Conservation (phyloP, 2,329 filamentous ascomycete species). For the Penicillium olsonii region DNA sequence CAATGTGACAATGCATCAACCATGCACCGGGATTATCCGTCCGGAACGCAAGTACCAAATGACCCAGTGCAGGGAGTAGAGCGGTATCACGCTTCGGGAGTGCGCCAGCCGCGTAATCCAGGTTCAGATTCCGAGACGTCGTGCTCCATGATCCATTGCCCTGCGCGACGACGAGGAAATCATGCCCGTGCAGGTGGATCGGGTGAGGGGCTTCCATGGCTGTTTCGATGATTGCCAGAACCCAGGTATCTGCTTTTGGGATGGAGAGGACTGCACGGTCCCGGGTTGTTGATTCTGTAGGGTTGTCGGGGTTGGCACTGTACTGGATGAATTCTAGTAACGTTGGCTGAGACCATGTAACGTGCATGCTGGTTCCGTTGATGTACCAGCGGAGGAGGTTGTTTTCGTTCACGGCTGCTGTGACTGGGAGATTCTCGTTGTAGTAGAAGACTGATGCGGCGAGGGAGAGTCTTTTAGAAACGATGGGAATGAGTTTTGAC, state of each 20-base stretch:
- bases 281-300: too few relatives aligned
- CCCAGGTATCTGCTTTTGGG: conserved; percentile 1
- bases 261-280: neutral
- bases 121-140: neutral
- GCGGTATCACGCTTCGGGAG: conserved; percentile 11
- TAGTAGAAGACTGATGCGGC: neutral
- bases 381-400: neutral
- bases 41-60: conserved; percentile 4
- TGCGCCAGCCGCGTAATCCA: neutral
- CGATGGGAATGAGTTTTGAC: conserved; percentile 23
- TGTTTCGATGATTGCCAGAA: conserved; percentile 5
- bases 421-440: neutral
- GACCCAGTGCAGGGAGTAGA: neutral
- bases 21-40: conserved; percentile 16
- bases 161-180: conserved; percentile 7
- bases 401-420: neutral
- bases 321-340: neutral
- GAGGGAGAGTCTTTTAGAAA: conserved; percentile 3
- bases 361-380: neutral
- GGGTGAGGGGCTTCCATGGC: conserved; percentile 5
- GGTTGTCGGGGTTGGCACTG: too few relatives aligned
- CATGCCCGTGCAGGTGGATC: conserved; percentile 13
- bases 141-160: neutral
- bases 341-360: neutral
- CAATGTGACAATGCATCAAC: conserved; percentile 17